phyloP scores from a whole-genome alignment of 106 monocot genomes.

The Gastrodia elata region DNA sequence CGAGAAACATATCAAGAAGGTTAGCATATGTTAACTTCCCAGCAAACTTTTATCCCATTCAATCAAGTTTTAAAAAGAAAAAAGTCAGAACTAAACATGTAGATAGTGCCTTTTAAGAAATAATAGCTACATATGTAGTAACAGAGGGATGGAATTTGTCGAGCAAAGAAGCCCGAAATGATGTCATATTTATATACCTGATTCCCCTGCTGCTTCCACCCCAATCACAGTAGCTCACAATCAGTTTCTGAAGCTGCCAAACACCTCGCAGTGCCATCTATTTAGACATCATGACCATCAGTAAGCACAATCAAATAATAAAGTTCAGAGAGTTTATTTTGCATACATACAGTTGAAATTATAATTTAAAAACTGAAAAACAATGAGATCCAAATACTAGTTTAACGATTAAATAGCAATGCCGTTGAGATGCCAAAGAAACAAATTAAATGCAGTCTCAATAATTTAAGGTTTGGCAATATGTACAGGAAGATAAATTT shows the following conservation, averaged over 20 bases:
- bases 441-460: too few relatives aligned
- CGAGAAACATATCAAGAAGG: neutral
- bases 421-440: too few relatives aligned
- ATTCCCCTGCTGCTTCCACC: conserved; percentile 96
- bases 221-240: conserved; percentile 89
- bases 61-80: neutral
- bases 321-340: neutral
- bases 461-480: too few relatives aligned
- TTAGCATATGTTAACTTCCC: neutral
- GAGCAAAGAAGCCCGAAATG: neutral
- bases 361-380: neutral
- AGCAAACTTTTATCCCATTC: neutral
- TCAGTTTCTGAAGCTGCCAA: conserved; percentile 95
- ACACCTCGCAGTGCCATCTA: conserved; percentile 88
- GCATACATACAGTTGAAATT: neutral
- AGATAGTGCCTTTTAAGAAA: neutral
- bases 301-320: neutral
- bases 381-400: neutral
- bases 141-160: neutral
- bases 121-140: neutral
- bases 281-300: conserved; percentile 3
- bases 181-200: conserved; percentile 38
- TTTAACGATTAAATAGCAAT: too few relatives aligned
- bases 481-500: too few relatives aligned
- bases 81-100: neutral